Evolutionary conservation across 2,329 filamentous ascomycete genomes (phyloP), one percentile per base, ranked within the genome.

Genomic region (Myriosclerotinia curreyana): DNA sequence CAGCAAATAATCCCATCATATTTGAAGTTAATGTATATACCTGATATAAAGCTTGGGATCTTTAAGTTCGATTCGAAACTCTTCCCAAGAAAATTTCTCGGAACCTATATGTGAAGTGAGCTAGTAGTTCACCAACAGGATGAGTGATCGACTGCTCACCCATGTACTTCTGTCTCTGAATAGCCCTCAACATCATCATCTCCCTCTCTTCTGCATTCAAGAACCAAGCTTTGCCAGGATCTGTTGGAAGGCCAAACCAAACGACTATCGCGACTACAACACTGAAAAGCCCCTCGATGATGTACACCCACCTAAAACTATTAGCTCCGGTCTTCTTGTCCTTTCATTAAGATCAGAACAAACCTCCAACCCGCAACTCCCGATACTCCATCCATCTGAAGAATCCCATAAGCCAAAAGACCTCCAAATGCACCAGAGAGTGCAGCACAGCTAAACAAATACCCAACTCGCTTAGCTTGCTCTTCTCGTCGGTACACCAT

Each of bases 401-500:
- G 73, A 14, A 80, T 67, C 5, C 77, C 82, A 64, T 82, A 86
- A 1, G 84, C 85, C 70, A 79, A 79, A 9, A 81, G 77, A 2
- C 82, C 82, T 5, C 82, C 81, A 69, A 85, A 84, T 5, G 79
- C 77, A 0, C 78, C 80, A 0, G 79, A 74, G 31, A 80, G 69
- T 5, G 83, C 83, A n/a, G 81, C 80, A 61, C 78, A 84, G 55
- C 80, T 82, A 58, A 83, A 79, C 65, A 81, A 78, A 64, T 82
- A 79, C 0, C 82, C 82, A 6, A 84, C 80, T 3, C 84, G 77
- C 17, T 81, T 78, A 1, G 80, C 82, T 25, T 82, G 77, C 71
- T 87, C 84, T 3, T 81, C 79, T 7, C 79, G 77, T 22, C 81
- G 79, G 70, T 85, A 86, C 77, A 83, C 84, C 68, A 83, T 83